A percentile compares a stretch with the other conserved stretches of the same genome.
phyloP scores from a whole-genome alignment of 2,329 filamentous ascomycete genomes.

The Dendryphion nanum region DNA sequence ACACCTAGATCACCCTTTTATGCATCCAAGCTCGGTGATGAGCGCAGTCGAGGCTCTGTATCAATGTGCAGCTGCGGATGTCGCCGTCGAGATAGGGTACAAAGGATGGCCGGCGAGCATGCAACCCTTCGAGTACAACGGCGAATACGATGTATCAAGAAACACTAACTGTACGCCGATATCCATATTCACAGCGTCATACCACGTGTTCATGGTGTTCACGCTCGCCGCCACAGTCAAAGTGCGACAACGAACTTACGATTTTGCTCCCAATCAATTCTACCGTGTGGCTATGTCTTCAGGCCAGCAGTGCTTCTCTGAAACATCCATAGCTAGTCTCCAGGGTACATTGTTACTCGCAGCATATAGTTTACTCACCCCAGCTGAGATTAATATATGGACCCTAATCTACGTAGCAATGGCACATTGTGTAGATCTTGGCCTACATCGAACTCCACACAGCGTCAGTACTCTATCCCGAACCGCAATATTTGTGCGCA shows the following conservation, averaged over 20 bases:
- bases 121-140: conserved; percentile 24
- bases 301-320: conserved; percentile 32
- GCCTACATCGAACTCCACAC: conserved; percentile 36
- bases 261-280: conserved; percentile 35
- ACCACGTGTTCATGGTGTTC: conserved; percentile 39
- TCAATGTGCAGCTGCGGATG: conserved; percentile 13
- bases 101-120: conserved; percentile 24
- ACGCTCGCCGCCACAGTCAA: conserved; percentile 36
- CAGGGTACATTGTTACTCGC: conserved; percentile 33
- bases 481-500: conserved; percentile 11
- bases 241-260: conserved; percentile 33
- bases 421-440: conserved; percentile 40
- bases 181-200: conserved; percentile 22
- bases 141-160: conserved; percentile 12
- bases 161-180: conserved; percentile 5
- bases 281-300: conserved; percentile 32
- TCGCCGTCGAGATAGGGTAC: conserved; percentile 11
- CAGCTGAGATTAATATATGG: conserved; percentile 38
- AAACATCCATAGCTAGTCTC: conserved; percentile 32
- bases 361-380: conserved; percentile 34
- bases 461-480: conserved; percentile 4
- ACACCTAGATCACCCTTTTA: conserved; percentile 31
- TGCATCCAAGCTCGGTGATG: conserved; percentile 25
- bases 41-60: conserved; percentile 24
- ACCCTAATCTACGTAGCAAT: conserved; percentile 38